phyloP scores from a whole-genome alignment of 805 yeast species.

The Wickerhamomyces alni region DNA sequence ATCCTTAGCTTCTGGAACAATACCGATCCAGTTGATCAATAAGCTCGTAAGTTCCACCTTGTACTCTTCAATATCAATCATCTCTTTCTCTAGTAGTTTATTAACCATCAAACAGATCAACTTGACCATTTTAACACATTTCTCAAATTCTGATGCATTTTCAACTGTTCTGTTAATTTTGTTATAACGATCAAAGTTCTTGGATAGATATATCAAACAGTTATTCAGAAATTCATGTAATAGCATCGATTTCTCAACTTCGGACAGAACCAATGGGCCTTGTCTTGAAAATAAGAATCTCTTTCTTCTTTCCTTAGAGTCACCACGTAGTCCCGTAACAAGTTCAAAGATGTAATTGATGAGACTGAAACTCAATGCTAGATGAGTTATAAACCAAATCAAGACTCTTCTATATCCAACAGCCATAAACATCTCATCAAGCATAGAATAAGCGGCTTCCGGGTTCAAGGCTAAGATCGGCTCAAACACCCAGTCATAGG shows the following conservation, averaged over 20 bases:
- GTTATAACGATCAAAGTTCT: slow-evolving; percentile 22
- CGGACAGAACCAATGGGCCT: slow-evolving; percentile 49
- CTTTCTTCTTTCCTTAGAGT: slow-evolving; percentile 14
- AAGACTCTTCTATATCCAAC: slow-evolving; percentile 55
- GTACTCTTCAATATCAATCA: slow-evolving; percentile 46
- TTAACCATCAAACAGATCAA: slow-evolving; percentile 59
- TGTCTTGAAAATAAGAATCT: slow-evolving; percentile 44
- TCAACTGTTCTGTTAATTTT: slow-evolving; percentile 15
- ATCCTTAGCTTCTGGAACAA: slow-evolving; percentile 55
- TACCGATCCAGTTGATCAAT: slow-evolving; percentile 60
- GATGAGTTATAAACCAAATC: slow-evolving; percentile 64
- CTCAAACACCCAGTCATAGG: slow-evolving; percentile 42
- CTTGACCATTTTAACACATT: slow-evolving; percentile 36
- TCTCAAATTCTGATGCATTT: slow-evolving; percentile 19
- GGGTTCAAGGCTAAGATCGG: slow-evolving; percentile 46
- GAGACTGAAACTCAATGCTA: slow-evolving; percentile 46
- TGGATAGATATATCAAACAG: slow-evolving; percentile 38
- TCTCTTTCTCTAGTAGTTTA: slow-evolving; percentile 39
- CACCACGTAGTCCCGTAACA: slow-evolving; percentile 51
- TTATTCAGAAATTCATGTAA: slow-evolving; percentile 66
- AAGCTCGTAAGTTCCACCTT: slow-evolving; percentile 54
- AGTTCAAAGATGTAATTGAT: slow-evolving; percentile 62
- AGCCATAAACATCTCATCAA: slow-evolving; percentile 71
- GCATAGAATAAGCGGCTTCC: slow-evolving; percentile 43
- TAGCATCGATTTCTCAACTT: slow-evolving; percentile 58